phyloP scores from a whole-genome alignment of 2,329 filamentous ascomycete species.

The Fusarium camptoceras region DNA sequence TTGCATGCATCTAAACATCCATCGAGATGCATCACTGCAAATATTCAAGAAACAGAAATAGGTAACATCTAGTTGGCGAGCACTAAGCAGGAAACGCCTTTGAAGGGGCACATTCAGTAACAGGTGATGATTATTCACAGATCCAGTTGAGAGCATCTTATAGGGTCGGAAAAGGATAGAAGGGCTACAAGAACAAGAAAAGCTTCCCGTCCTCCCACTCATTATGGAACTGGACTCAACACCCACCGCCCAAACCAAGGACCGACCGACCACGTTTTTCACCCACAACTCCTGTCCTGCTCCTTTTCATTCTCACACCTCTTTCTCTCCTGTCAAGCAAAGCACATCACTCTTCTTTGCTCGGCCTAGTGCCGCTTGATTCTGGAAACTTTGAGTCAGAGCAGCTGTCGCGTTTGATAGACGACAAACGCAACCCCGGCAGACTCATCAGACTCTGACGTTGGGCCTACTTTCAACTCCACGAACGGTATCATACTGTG shows the following conservation, averaged over 20 bases:
- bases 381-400: constrained; percentile 1
- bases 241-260: constrained; percentile 38
- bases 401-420: constrained; percentile 5
- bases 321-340: constrained; percentile 14
- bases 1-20: constrained; percentile 34
- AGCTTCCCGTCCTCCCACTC: constrained; percentile 33
- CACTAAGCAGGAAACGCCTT: background rate
- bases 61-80: background rate
- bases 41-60: constrained; percentile 1
- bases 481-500: constrained; percentile 20
- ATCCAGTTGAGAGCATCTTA: constrained; percentile 6
- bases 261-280: constrained; percentile 41
- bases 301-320: constrained; percentile 34
- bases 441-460: constrained; percentile 8
- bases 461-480: background rate
- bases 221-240: constrained; percentile 6
- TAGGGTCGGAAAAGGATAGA: constrained; percentile 14
- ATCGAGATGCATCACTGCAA: constrained; percentile 23
- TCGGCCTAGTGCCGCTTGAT: constrained; percentile 19
- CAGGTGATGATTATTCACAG: background rate
- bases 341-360: constrained; percentile 19
- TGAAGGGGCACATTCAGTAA: background rate
- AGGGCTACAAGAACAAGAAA: constrained; percentile 20
- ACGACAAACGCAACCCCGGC: background rate
- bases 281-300: constrained; percentile 36